Conservation (phyloP, 306 rosid species). For the Vicia villosa region DNA sequence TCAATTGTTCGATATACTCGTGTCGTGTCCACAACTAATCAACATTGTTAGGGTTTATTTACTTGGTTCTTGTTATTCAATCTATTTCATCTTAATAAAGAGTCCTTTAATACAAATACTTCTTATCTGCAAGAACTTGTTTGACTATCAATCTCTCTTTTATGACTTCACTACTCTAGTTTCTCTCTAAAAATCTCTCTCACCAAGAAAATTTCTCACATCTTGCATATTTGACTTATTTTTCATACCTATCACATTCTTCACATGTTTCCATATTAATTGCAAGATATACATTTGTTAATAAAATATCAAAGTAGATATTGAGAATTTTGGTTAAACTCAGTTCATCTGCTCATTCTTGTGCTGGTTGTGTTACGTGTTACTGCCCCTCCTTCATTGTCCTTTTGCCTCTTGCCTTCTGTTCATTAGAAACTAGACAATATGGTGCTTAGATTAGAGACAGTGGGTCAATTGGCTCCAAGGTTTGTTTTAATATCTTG, state of each 20-base stretch:
- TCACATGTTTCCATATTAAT: background rate
- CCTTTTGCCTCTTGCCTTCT: background rate
- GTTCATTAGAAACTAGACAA: background rate
- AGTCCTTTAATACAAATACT: background rate
- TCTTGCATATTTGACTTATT: background rate
- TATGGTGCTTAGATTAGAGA: background rate
- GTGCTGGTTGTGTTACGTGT: background rate
- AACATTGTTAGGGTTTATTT: background rate
- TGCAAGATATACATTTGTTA: background rate
- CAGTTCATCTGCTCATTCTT: background rate
- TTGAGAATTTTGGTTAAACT: background rate
- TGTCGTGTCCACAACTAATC: background rate
- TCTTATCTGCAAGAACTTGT: background rate
- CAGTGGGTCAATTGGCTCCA: background rate
- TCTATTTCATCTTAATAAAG: too few relatives aligned
- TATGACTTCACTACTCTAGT: background rate
- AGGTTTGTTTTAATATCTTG: background rate
- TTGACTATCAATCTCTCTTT: background rate
- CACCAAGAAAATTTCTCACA: background rate
- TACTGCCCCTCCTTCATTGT: background rate
- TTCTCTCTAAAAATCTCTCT: background rate
- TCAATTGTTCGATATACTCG: background rate
- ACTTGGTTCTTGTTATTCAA: background rate
- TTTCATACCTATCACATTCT: conserved; percentile 3
- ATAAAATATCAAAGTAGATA: background rate